Base-by-base conservation (phyloP, 305 asterid genomes). In the Fraxinus sp. region DNA sequence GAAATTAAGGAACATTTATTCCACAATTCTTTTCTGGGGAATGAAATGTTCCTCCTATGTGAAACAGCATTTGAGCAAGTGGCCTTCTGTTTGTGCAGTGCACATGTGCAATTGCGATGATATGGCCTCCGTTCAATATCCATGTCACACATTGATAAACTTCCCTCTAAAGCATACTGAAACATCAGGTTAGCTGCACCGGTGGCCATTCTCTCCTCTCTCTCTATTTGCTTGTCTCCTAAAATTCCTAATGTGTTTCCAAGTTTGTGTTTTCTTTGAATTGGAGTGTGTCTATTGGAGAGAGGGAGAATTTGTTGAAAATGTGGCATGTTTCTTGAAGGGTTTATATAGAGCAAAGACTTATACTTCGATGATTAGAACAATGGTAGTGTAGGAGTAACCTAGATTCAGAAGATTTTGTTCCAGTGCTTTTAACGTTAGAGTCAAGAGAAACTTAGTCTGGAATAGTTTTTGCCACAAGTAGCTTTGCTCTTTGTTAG, bases 81-180 rank as follows among this genome's bases (percentile, higher is more conserved):
- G 3, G 20, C 46, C 78, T 79, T 49, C 0, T 73, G 43, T 46
- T 85, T 85, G 83, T 86, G 89, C 57, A 85, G 76, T 0, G 77
- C 87, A 6, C 90, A 87, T 22, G 80, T 85, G 87, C 90, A 87
- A 66, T 83, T 8, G 33, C 80, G 78, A 11, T 87, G 90, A 57
- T 83, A 87, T 6, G 89, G 91, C 68, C 88, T 88, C 11, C 88
- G 85, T 73, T 84, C 89, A 16, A 80, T 85, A 14, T 83, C 81
- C 57, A 39, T 77, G 64, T 86, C 86, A 0, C 73, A 75, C 84
- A 81, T 73, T 1, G 91, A 86, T 33, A 86, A 76, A 81, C 87
- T 88, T 84, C 86, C 90, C 8, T 84, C 83, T n/a, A 84, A 72
- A 41, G 83, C 85, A 80, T 81, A 77, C 55, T 64, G 79, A 30